Evolutionary conservation across 2,329 filamentous ascomycete genomes (phyloP), one percentile per base, ranked within the genome.

Genomic region (Trichophyton benhamiae): DNA sequence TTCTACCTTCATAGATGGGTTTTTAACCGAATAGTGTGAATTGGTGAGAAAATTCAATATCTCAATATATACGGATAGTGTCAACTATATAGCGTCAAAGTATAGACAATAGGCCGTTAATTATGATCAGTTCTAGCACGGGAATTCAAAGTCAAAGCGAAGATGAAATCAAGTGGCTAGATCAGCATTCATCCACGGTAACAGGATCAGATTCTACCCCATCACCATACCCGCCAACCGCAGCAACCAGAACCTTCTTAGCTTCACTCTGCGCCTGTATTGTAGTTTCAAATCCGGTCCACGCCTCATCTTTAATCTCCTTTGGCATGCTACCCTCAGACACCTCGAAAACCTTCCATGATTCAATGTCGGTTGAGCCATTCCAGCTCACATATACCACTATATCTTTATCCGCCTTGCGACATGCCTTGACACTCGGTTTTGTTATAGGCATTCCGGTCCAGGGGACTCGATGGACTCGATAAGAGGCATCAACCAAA

Each of bases 331-430:
- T 25, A n/a, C 22, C 48, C 13, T 36, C 38, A 17, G 46, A 49
- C 20, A 22, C n/a, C 30, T n/a, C 33, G 60, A 15, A 62, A 4
- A 64, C 7, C 4, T 58, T 59, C 63, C 62, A 65, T 30, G 61
- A 60, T 11, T 58, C 20, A 13, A 61, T 52, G 15, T 58, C 59
- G 13, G 63, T 65, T 7, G 60, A 62, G 6, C 63, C 63, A 33
- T 65, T 65, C 63, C 63, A 65, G 53, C 63, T 65, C 58, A 63
- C 59, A 41, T 62, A 65, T 3, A 58, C 62, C 15, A 20, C n/a
- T 17, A 53, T 25, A 13, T 57, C 38, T 15, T 52, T 33, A 27
- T 30, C 38, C 13, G 22, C 20, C n/a, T 15, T 22, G 41, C 52
- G 60, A 27, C 61, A 62, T 53, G 61, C 61, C 20, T 55, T 57